Evolutionary conservation across 2,329 filamentous ascomycete genomes (phyloP), one percentile per base, ranked within the genome.

Genomic region (Botrytis byssoidea): DNA sequence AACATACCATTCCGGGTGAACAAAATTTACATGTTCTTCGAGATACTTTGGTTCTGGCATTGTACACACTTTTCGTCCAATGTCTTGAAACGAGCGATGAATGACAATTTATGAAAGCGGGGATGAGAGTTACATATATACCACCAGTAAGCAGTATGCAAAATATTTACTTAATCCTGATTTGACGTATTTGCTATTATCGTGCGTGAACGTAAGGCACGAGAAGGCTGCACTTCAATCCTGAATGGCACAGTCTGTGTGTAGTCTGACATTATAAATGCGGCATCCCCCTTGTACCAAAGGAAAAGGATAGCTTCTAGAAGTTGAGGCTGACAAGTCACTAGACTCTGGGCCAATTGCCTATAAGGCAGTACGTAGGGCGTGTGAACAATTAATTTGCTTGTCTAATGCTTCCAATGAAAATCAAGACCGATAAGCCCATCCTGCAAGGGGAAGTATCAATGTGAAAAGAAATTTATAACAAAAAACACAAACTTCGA

Each of bases 241-340:
- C 16, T 40, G 14, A 55, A 67, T 40, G 35, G 46, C 46, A 57
- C 35, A 68, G 16, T 40, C 40, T 22, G 12, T 25, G 37, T 37
- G 22, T 29, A 67, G 25, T 55, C 46, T 40, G 46, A 55, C 25
- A 55, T 67, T 37, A 20, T 32, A 32, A 12, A 25, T 69, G 10
- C 18, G 44, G 18, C 10, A 42, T 18, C n/a, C 35, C 20, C 63
- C n/a, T 3, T 29, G 25, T 29, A 55, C 35, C 3, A 40, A 57
- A 68, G 29, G 1, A 22, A 57, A 29, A 40, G 25, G 40, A 16
- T 48, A 29, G 29, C 12, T 57, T 69, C 18, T 18, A 29, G 20
- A 69, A 44, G 18, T 44, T 69, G 66, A 69, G 66, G 48, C 66
- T 44, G 48, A 22, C 51, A 16, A 37, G 66, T 68, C 48, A 57